Evolutionary conservation across 345 rosid species (phyloP).

Genomic region (Lumnitzera racemosa): DNA sequence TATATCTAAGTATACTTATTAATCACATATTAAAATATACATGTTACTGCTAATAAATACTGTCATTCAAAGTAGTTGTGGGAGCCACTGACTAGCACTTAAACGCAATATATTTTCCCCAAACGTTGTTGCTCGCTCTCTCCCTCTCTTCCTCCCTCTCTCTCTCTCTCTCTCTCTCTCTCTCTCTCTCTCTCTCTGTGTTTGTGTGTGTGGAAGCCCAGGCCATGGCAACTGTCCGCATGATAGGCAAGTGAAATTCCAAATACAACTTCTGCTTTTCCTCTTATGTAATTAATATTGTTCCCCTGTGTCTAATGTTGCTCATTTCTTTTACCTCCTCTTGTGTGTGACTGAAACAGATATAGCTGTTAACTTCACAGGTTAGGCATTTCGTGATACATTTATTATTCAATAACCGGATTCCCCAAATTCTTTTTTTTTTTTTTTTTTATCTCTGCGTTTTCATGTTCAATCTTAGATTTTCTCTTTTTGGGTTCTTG

Average conservation of each 20-base stretch:
- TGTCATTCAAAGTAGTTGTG: too few species aligned
- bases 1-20: too few species aligned
- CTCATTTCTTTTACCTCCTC: background rate
- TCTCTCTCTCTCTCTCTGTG: conserved; percentile 1
- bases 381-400: conserved; percentile 69
- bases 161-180: conserved; percentile 2
- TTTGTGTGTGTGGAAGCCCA: background rate
- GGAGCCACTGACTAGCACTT: background rate
- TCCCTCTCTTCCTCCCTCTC: too few species aligned
- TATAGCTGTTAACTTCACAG: conserved; percentile 92
- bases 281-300: background rate
- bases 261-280: background rate
- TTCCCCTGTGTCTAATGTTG: background rate
- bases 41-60: too few species aligned
- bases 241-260: conserved; percentile 68
- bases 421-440: conserved; percentile 2
- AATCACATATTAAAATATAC: too few species aligned
- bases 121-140: background rate
- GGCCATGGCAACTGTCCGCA: conserved; percentile 54
- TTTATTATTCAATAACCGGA: background rate
- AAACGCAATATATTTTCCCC: background rate
- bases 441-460: background rate
- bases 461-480: background rate
- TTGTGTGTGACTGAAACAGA: conserved; percentile 36
- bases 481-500: background rate